Percentiles rank a stretch among this genome's conserved stretches.
These are phyloP conservation scores for Cordyceps cateniannulata DNA, from an alignment of 2,329 filamentous ascomycete genomes.

Conservation along the genomic window DNA sequence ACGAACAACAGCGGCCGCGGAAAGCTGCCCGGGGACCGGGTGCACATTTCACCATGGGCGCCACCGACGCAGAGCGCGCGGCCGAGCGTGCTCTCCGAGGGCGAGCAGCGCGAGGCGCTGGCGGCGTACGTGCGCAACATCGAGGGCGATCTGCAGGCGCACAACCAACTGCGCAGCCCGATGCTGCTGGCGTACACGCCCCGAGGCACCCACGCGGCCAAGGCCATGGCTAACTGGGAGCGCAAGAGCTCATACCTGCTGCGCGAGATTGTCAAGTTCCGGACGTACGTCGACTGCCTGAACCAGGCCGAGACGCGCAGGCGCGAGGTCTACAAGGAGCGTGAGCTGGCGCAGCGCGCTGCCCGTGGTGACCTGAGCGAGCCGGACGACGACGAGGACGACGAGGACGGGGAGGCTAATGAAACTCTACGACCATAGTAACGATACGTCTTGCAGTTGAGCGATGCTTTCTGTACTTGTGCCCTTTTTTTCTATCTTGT, in stretches of 20 bases:
- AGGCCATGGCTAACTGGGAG: constrained; percentile 96
- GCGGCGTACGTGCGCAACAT: constrained; percentile 75
- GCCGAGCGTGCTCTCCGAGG: constrained; percentile 68
- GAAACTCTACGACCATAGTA: constrained; percentile 27
- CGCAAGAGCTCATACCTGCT: constrained; percentile 88
- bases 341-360: constrained; percentile 45
- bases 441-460: neutral
- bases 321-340: constrained; percentile 61
- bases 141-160: constrained; percentile 75
- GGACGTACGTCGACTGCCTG: constrained; percentile 86
- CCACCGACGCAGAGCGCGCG: constrained; percentile 89
- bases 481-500: neutral
- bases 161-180: constrained; percentile 80
- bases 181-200: constrained; percentile 89
- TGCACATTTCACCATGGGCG: constrained; percentile 79
- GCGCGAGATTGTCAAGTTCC: constrained; percentile 92
- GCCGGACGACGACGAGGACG: constrained; percentile 21
- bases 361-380: constrained; percentile 41
- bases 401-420: constrained; percentile 26
- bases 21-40: constrained; percentile 76
- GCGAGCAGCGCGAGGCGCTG: constrained; percentile 72
- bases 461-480: neutral
- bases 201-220: constrained; percentile 69
- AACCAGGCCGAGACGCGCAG: constrained; percentile 63
- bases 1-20: constrained; percentile 34